Evolutionary conservation across 441 rosid genomes (phyloP).

Genomic region (Populus hybrid): DNA sequence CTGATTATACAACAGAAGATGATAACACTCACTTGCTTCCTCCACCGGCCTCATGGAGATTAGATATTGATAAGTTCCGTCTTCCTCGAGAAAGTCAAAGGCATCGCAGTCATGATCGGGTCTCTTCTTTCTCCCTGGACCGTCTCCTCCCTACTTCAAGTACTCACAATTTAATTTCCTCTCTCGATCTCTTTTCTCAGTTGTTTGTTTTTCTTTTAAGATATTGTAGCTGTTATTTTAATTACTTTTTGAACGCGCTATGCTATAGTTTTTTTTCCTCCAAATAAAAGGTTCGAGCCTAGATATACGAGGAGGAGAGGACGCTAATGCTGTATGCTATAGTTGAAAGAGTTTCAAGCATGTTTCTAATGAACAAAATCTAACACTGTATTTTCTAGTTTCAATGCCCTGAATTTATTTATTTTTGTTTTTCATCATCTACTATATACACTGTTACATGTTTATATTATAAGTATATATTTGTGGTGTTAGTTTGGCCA

Average conservation of each 20-base stretch:
- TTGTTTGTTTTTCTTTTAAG: neutral
- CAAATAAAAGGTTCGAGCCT: too few species aligned
- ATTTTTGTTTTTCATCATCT: neutral
- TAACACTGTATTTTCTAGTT: neutral
- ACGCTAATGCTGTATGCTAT: too few species aligned
- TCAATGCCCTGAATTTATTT: neutral
- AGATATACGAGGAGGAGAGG: too few species aligned
- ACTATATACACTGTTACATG: neutral
- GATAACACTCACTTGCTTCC: neutral
- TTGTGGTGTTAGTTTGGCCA: neutral
- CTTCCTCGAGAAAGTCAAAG: conserved; percentile 16
- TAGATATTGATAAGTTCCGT: conserved; percentile 21
- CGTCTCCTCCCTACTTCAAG: conserved; percentile 15
- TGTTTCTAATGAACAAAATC: neutral
- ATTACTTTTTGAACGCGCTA: too few species aligned
- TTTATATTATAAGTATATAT: too few species aligned
- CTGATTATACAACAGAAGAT: neutral
- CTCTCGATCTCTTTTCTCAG: neutral
- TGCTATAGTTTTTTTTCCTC: too few species aligned
- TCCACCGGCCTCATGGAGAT: neutral
- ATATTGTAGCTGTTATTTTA: neutral
- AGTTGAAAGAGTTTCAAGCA: neutral
- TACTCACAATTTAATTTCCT: neutral
- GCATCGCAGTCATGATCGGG: neutral
- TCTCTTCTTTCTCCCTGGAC: neutral